Percentiles rank a stretch among this genome's conserved stretches.
Conservation (phyloP, 2,329 filamentous ascomycete species). For the Dryadomyces quercus-mongolicae region DNA sequence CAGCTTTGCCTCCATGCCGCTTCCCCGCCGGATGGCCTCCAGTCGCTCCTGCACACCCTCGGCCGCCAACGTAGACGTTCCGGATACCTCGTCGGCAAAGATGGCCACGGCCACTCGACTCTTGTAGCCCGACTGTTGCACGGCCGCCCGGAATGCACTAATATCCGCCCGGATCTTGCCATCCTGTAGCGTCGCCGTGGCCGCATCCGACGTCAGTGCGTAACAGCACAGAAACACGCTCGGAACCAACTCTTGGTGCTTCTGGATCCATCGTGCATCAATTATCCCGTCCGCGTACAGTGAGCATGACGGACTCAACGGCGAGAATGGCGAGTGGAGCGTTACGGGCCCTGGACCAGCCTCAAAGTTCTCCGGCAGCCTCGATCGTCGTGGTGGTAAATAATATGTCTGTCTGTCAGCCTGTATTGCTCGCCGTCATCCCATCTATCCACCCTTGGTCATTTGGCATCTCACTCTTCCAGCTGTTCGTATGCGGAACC, state of each 20-base stretch:
- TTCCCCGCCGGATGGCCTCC: constrained; percentile 64
- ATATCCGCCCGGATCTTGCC: constrained; percentile 84
- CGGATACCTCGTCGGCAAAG: constrained; percentile 45
- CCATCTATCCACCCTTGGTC: too few species aligned
- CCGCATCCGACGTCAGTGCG: constrained; percentile 57
- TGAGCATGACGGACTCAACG: constrained; percentile 68
- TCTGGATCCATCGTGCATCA: constrained; percentile 69
- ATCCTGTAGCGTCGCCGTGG: constrained; percentile 67
- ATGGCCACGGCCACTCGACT: constrained; percentile 66
- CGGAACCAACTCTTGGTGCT: constrained; percentile 77
- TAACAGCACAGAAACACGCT: constrained; percentile 76
- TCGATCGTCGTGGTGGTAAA: constrained; percentile 45
- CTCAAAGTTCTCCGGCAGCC: constrained; percentile 38
- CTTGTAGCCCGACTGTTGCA: constrained; percentile 62
- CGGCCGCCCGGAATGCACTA: constrained; percentile 57
- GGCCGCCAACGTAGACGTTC: not conserved
- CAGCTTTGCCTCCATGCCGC: constrained; percentile 69
- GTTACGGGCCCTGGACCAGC: constrained; percentile 34
- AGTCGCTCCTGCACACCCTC: constrained; percentile 57
- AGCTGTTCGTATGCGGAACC: constrained; percentile 60
- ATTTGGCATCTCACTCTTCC: constrained; percentile 58
- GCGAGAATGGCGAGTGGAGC: constrained; percentile 87
- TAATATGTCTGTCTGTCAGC: constrained; percentile 31
- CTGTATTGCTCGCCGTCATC: not conserved
- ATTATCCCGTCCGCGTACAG: constrained; percentile 87